Percentiles rank a stretch among this genome's conserved stretches.
These are phyloP conservation scores for Cordyceps pruinosa DNA, from an alignment of 2,329 filamentous ascomycete genomes.

Conservation along the genomic window DNA sequence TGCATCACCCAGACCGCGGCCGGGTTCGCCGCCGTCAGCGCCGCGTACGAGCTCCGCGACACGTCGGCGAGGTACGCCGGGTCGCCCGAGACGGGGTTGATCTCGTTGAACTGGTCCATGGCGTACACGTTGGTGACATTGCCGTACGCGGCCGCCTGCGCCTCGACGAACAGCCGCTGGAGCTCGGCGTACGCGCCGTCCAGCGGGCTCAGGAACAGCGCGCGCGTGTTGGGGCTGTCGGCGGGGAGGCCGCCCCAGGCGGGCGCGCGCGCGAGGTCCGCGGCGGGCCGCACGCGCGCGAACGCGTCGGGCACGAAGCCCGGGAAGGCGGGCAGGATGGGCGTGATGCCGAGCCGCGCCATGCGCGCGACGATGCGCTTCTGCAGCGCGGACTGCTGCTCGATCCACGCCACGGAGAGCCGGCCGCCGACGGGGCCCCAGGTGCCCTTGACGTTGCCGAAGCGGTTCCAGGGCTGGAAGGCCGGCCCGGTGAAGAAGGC, in stretches of 20 bases:
- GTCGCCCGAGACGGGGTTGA: conserved; percentile 18
- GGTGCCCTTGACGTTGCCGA: conserved; percentile 45
- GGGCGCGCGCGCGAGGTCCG: conserved; percentile 35
- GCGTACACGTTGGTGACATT: conserved; percentile 43
- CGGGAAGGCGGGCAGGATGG: conserved; percentile 42
- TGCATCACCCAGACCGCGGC: conserved; percentile 47
- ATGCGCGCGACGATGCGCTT: conserved; percentile 41
- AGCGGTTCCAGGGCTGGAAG: conserved; percentile 46
- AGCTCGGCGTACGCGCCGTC: conserved; percentile 36
- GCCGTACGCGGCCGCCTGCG: conserved; percentile 38
- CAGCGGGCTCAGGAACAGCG: conserved; percentile 39
- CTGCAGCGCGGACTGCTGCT: conserved; percentile 40
- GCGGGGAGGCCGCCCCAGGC: conserved; percentile 35
- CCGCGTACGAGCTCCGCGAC: conserved; percentile 34
- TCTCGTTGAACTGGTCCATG: conserved; percentile 48
- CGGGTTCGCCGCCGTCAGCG: conserved; percentile 40
- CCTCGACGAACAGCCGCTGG: conserved; percentile 38
- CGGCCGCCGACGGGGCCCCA: conserved; percentile 33
- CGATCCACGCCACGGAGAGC: conserved; percentile 38
- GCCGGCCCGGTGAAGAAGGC: conserved; percentile 43
- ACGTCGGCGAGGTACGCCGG: conserved; percentile 4
- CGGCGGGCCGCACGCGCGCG: conserved; percentile 32
- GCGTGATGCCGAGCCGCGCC: conserved; percentile 46
- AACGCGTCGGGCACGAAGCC: conserved; percentile 41
- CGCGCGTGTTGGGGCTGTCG: conserved; percentile 32